Conservation (phyloP, 208 protist species). For the Balamuthia mandrillaris region DNA sequence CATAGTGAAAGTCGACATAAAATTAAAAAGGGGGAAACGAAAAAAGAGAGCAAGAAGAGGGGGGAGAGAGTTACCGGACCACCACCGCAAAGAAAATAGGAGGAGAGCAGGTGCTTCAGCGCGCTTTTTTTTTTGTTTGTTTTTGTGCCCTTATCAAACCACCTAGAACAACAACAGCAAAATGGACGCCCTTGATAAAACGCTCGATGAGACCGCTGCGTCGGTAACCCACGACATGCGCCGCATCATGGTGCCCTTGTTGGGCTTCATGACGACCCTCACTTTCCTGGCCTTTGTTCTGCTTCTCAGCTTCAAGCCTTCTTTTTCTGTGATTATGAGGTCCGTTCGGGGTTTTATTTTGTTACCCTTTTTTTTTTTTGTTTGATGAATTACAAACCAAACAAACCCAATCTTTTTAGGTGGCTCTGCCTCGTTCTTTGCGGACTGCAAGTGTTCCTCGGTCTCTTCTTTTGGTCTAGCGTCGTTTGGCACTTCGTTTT, state of each 20-base stretch:
- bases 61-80: no score
- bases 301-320: background rate
- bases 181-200: no score
- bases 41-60: no score
- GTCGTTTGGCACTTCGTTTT: background rate
- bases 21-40: no score
- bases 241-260: constrained; percentile 4
- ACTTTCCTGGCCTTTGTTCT: background rate
- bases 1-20: no score
- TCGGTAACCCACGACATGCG: no score
- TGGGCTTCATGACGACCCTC: background rate
- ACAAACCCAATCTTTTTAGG: background rate
- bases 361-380: background rate
- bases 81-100: no score
- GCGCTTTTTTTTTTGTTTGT: no score
- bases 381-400: background rate
- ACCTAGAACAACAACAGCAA: no score
- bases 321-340: background rate
- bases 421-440: background rate
- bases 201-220: no score
- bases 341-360: background rate
- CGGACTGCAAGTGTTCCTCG: background rate
- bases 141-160: no score
- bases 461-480: background rate
- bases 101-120: no score